Conservation (phyloP, 2,329 filamentous ascomycete genomes). For the Aspergillus aculeatinus region DNA sequence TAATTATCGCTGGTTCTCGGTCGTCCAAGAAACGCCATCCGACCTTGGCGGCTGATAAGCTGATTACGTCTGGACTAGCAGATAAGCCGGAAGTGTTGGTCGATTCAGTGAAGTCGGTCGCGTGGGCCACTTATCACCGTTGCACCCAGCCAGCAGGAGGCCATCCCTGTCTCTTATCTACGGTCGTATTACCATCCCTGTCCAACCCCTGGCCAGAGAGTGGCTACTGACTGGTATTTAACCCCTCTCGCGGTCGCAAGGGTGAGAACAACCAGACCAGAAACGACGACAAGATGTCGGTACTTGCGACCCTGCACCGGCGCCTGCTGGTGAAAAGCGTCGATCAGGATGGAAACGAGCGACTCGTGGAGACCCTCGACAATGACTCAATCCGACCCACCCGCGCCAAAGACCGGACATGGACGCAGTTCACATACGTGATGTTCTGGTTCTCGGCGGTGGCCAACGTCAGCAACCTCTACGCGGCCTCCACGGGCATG, state of each 20-base stretch:
- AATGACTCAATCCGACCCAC: conserved; percentile 47
- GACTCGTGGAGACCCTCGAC: conserved; percentile 28
- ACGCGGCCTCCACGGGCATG: conserved; percentile 42
- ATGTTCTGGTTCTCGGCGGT: conserved; percentile 45
- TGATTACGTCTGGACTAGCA: background rate
- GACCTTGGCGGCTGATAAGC: background rate
- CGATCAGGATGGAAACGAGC: conserved; percentile 16
- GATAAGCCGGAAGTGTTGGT: background rate
- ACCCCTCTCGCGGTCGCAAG: background rate
- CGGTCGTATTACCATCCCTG: background rate
- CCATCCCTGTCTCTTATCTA: background rate
- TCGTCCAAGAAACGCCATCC: background rate
- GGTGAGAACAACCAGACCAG: background rate
- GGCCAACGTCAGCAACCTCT: conserved; percentile 42
- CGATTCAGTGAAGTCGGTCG: background rate
- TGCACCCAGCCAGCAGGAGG: background rate
- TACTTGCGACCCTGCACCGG: conserved; percentile 14
- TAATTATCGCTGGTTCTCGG: background rate
- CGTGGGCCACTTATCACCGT: background rate
- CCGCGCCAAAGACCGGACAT: conserved; percentile 42
- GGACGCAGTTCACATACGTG: conserved; percentile 43
- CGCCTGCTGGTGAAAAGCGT: conserved; percentile 20
- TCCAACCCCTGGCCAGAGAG: background rate
- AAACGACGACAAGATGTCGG: background rate
- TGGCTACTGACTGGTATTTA: background rate